Evolutionary conservation across 2,329 filamentous ascomycete genomes (phyloP), one percentile per base, ranked within the genome.

Genomic region (Berkeleyomyces rouxiae): DNA sequence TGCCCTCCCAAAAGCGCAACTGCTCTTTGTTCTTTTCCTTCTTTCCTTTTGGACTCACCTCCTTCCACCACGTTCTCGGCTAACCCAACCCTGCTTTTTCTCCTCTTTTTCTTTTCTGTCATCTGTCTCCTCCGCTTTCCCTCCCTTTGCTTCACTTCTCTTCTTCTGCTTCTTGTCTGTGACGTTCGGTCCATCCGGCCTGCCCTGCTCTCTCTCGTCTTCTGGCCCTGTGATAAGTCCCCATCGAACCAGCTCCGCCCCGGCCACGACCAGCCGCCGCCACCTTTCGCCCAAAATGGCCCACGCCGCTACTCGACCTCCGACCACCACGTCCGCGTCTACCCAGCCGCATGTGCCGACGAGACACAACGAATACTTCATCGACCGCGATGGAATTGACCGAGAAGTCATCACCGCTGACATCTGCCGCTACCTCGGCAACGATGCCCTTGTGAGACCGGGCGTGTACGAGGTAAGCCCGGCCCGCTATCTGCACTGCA

Each of bases 341-440:
- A 44, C 55, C 11, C 60, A 60, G 47, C 46, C 61, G n/a, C 31
- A 16, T 55, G 46, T 59, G 36, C 63, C 59, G 33, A 61, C 63
- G 7, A 62, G 63, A 62, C 59, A 64, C 10, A 64, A 62, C 44
- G 63, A 64, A 39, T 62, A 64, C 55, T 62, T 62, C 11, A 62
- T 64, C 7, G 63, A 62, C 37, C 60, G 63, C 36, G 59, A 62
- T 51, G 59, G 63, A 11, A 64, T 62, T 47, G 59, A 64, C 57
- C 63, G 63, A 69, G 87, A 91, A 74, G 87, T 91, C 69, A 90
- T 91, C 74, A 88, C 88, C 66, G 85, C 86, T 71, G 87, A 91
- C 72, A 89, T 91, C 67, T 90, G 87, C 77, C 86, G 87, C 71
- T 91, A 90, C 72, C 80, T 91, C 68, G 87, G 87, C 70, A 89